Base-by-base conservation (phyloP, 345 rosid genomes). In the Aethionema arabicum region DNA sequence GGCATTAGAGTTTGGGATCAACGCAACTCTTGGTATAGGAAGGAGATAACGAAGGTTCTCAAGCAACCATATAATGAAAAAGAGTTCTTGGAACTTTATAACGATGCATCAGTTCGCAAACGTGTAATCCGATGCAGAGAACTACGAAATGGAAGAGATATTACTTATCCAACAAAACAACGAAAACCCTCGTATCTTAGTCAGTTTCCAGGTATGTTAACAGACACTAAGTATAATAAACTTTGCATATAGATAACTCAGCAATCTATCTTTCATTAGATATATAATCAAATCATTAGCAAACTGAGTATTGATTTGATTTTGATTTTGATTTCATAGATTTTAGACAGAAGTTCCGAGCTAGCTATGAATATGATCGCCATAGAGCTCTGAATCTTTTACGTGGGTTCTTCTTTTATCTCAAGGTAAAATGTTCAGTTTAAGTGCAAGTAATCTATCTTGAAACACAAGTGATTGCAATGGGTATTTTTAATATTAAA, bases 341-440 rank as follows among this genome's bases (percentile, higher is more conserved):
- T 12, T 71, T 71, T 38, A 59, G 64, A 43, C 69, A 41, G 32
- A 41, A 6, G 66, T 51, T 66, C 35, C 8, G 65, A 11, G 14
- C 54, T 32, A 33, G 32, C 27, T 6, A 52, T 70, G 12, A 33
- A 30, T 14, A 8, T 15, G 67, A 80, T 65, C 41, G 2, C 21
- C 69, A 5, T 32, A 66, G 68, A 68, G 73, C 55, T 42, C 66
- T 87, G 63, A 79, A 79, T 72, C 74, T 90, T 52, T 67, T 90
- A 55, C 93, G 93, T 6, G 93, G 89, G 69, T 84, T 87, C 54
- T 77, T 83, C 81, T 90, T 63, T 66, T 85, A 88, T 78, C 51
- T 90, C 74, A 46, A 67, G 79, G 97, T 85, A 70, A 42, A 76
- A 77, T n/a, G 53, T 40, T 46, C 4, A 43, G 11, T 56, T 49